Conservation (phyloP, 495 filamentous ascomycete genomes). For the Lophiostoma macrostomum region DNA sequence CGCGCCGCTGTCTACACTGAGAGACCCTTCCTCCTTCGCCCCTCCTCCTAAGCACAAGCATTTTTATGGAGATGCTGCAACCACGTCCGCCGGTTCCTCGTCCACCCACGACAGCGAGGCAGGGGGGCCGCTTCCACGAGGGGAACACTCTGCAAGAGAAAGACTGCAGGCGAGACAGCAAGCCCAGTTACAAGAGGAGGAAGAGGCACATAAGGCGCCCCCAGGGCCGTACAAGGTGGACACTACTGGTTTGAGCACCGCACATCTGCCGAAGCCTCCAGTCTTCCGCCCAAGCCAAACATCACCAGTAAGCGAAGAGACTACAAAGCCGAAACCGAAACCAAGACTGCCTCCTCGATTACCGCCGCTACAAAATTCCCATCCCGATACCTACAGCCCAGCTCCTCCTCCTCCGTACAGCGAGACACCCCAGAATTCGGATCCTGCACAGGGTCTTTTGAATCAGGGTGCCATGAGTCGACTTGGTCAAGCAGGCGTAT, state of each 20-base stretch:
- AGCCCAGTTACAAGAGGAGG: conserved; percentile 35
- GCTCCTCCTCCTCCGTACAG: conserved; percentile 56
- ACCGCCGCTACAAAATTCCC: conserved; percentile 64
- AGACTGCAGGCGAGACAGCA: conserved; percentile 10
- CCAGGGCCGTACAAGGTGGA: conserved; percentile 67
- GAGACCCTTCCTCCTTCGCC: conserved; percentile 79
- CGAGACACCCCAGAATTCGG: conserved; percentile 36
- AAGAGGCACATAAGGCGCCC: conserved; percentile 45
- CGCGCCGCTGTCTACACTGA: conserved; percentile 69
- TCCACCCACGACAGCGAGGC: conserved; percentile 50
- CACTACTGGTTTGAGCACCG: conserved; percentile 67
- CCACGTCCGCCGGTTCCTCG: conserved; percentile 42
- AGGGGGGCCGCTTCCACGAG: conserved; percentile 48
- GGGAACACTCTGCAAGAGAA: conserved; percentile 45
- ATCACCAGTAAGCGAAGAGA: conserved; percentile 40
- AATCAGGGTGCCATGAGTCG: conserved; percentile 68
- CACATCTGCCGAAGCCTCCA: conserved; percentile 70
- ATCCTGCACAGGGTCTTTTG: conserved; percentile 46
- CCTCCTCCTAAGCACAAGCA: conserved; percentile 75
- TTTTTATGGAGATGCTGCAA: conserved; percentile 51
- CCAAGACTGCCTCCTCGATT: conserved; percentile 68
- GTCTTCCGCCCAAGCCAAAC: conserved; percentile 51
- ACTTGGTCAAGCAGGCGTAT: conserved; percentile 73
- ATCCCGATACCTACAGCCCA: conserved; percentile 44
- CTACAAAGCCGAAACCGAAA: conserved; percentile 40